phyloP scores from a whole-genome alignment of 306 rosid species.

The Cicer cuneatum region DNA sequence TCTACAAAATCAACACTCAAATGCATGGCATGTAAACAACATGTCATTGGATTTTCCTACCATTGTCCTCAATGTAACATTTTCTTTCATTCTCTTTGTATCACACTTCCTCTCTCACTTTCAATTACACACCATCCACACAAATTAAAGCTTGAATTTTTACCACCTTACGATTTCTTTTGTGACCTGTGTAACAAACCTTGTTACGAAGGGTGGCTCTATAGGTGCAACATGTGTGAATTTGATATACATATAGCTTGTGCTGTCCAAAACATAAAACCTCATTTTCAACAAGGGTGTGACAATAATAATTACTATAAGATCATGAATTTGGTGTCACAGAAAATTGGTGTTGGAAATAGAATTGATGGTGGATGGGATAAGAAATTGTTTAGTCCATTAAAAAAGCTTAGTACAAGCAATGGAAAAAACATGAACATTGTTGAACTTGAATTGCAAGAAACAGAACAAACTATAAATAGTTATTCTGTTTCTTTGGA shows the following conservation, averaged over 20 bases:
- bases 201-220: constrained; percentile 61
- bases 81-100: constrained; percentile 55
- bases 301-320: neutral
- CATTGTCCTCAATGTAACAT: constrained; percentile 57
- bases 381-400: constrained; percentile 47
- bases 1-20: constrained; percentile 14
- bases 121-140: constrained; percentile 54
- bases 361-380: constrained; percentile 41
- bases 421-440: constrained; percentile 9
- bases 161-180: constrained; percentile 58
- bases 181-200: constrained; percentile 63
- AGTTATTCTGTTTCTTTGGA: neutral
- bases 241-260: constrained; percentile 62
- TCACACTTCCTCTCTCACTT: constrained; percentile 53
- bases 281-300: neutral
- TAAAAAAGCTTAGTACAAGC: constrained; percentile 11
- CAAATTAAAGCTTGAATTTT: constrained; percentile 52
- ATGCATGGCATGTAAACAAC: constrained; percentile 54
- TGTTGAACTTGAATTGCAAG: constrained; percentile 38
- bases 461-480: constrained; percentile 13
- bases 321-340: constrained; percentile 46
- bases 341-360: constrained; percentile 38
- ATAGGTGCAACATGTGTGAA: constrained; percentile 67
- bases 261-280: constrained; percentile 45
- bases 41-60: constrained; percentile 50